Percentiles rank a stretch among this genome's conserved stretches.
phyloP scores from a whole-genome alignment of 2,329 filamentous ascomycete genomes.

The Pseudovirgaria hyperparasitica region DNA sequence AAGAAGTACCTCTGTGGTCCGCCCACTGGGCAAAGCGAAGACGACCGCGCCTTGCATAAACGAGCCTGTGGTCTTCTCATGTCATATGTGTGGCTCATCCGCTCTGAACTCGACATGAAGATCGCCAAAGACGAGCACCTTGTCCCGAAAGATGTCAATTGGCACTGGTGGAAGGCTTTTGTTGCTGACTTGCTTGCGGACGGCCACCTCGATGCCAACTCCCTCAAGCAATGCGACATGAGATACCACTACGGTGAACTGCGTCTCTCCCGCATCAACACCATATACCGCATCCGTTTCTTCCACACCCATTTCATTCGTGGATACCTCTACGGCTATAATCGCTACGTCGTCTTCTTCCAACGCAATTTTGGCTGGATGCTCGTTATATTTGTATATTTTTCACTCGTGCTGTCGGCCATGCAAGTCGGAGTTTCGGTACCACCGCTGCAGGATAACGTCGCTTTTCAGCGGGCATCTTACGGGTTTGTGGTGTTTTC shows the following conservation, averaged over 20 bases:
- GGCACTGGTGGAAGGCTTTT: conserved; percentile 22
- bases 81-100: conserved; percentile 23
- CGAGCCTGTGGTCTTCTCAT: conserved; percentile 19
- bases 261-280: conserved; percentile 21
- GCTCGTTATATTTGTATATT: conserved; percentile 24
- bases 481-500: conserved; percentile 23
- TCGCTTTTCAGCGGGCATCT: conserved; percentile 13
- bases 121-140: conserved; percentile 17
- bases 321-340: conserved; percentile 26
- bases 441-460: conserved; percentile 11
- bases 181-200: conserved; percentile 12
- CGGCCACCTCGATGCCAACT: conserved; percentile 15
- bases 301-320: conserved; percentile 21
- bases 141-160: conserved; percentile 17
- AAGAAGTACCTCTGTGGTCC: conserved; percentile 12
- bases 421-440: conserved; percentile 25
- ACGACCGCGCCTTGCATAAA: conserved; percentile 9
- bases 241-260: conserved; percentile 24
- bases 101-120: conserved; percentile 19
- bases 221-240: conserved; percentile 21
- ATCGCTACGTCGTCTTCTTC: conserved; percentile 26
- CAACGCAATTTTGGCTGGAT: conserved; percentile 25
- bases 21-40: neutral
- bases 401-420: conserved; percentile 21
- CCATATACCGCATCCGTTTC: conserved; percentile 21